Evolutionary conservation across 2,329 filamentous ascomycete species (phyloP), one percentile per base, ranked within the genome.

Genomic region (Xylariaceae sp.): DNA sequence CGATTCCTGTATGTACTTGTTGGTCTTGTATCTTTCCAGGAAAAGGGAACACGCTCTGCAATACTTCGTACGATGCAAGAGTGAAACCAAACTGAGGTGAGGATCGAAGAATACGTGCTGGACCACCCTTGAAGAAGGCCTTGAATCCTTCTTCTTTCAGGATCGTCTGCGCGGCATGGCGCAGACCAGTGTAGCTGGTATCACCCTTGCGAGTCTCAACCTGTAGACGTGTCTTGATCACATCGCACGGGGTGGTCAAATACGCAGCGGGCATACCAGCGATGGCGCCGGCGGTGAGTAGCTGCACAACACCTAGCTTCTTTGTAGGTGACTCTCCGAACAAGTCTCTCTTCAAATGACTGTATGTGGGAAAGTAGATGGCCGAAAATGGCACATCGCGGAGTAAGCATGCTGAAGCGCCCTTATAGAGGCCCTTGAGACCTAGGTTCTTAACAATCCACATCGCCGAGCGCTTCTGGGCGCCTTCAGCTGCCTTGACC

Each of bases 81-180:
- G 94, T 99, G 78, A 97, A 97, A 61, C 94, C 94, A 71, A 99
- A 99, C 70, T 99, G 94, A 12, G 94, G 94, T 9, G 91, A 96
- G 0, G 91, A 96, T 67, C 94, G 87, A 70, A 97, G 74, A 67
- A 99, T 95, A 77, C 94, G 89, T 6, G 94, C 94, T 1, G 92
- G 91, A 1, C 94, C 94, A 63, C 94, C 94, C 79, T 97, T 97
- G 85, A 97, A 99, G 80, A 99, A 99, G 30, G 94, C 94, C 60
- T 81, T 84, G 81, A 96, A 92, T 8, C 94, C 94, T 73, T 99
- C 94, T 71, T 97, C 89, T 71, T 86, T 84, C 76, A 80, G 86
- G 65, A 99, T 88, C 11, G 89, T 95, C 65, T 74, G 74, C 39
- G 94, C 94, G 51, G 86, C 89, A 74, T 99, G 90, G 53, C 90